Evolutionary conservation across 2,329 filamentous ascomycete species (phyloP), one percentile per base, ranked within the genome.

Genomic region (Aspergillus carbonarius): DNA sequence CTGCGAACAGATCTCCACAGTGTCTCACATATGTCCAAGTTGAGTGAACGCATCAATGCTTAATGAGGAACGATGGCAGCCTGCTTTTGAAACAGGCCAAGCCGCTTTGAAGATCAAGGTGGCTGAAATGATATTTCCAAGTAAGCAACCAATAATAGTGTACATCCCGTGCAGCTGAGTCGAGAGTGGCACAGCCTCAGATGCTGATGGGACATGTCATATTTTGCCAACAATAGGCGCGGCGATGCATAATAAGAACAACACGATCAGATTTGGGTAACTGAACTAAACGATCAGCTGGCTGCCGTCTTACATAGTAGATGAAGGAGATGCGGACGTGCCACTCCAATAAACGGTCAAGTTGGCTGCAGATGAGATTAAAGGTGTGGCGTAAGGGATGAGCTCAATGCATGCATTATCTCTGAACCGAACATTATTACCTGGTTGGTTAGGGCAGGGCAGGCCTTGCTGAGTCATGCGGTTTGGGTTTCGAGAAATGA

Each of bases 121-220:
- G 20, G 42, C 42, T 47, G 23, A 32, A 32, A 30, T 25, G 7
- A 30, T 6, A 9, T 17, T 30, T 48, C 15, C 25, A 32, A 15
- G 25, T 85, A 7, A 18, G 20, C 17, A 40, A 50, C 46, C 54
- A 59, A 44, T 30, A 32, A 30, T 37, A 23, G 46, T 20, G 57
- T 12, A 6, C 35, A 54, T 42, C 39, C 34, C 25, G 34, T 37
- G 30, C 34, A 55, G 57, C 35, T 35, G 46, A 40, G 20, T 18
- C 10, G 8, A 20, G 51, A 55, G 20, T 32, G 39, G 40, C 9
- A 15, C 39, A 27, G 46, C 18, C 17, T 25, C 20, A 35, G 20
- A 37, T 35, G 9, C 27, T 50, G 57, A 59, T 30, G 44, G n/a
- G 25, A 48, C 37, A 35, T 59, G 50, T 59, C 57, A 59, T 51